Conservation (phyloP, 495 filamentous ascomycete species). For the Neurospora africana region DNA sequence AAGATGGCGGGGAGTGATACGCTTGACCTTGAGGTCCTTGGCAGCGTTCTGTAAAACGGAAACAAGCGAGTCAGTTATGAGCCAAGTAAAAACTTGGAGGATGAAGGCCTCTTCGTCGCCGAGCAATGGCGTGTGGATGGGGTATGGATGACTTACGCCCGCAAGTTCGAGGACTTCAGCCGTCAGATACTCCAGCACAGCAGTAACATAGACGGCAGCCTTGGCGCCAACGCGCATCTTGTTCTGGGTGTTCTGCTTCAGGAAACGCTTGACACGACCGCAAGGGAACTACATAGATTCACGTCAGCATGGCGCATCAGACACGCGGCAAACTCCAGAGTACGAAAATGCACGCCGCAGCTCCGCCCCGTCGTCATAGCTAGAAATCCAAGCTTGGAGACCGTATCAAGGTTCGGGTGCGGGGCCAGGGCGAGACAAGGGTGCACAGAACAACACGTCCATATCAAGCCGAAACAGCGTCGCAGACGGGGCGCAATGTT, state of each 20-base stretch:
- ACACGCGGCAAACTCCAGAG: not conserved
- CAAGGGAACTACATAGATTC: slow-evolving; percentile 71
- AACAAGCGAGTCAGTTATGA: not conserved
- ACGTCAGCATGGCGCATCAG: slow-evolving; percentile 22
- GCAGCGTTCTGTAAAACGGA: slow-evolving; percentile 61
- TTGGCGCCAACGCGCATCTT: slow-evolving; percentile 99
- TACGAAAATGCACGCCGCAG: not conserved
- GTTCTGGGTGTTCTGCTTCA: slow-evolving; percentile 98
- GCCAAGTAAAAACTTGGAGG: not conserved
- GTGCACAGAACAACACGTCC: not conserved
- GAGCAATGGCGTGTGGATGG: not conserved
- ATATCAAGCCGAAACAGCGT: not conserved
- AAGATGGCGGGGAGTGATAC: slow-evolving; percentile 95
- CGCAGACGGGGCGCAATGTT: not conserved
- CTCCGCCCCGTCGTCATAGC: not conserved
- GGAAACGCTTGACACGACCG: slow-evolving; percentile 98
- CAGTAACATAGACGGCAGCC: slow-evolving; percentile 96
- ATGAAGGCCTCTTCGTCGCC: not conserved
- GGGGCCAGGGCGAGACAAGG: not conserved
- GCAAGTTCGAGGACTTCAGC: slow-evolving; percentile 97
- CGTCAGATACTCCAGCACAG: slow-evolving; percentile 94
- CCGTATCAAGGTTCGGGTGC: not conserved
- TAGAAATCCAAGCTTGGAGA: not conserved
- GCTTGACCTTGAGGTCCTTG: slow-evolving; percentile 99
- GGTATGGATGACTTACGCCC: slow-evolving; percentile 45